These are phyloP conservation scores for Copromyces sp. DNA, from an alignment of 495 filamentous ascomycete species.

Conservation along the genomic window DNA sequence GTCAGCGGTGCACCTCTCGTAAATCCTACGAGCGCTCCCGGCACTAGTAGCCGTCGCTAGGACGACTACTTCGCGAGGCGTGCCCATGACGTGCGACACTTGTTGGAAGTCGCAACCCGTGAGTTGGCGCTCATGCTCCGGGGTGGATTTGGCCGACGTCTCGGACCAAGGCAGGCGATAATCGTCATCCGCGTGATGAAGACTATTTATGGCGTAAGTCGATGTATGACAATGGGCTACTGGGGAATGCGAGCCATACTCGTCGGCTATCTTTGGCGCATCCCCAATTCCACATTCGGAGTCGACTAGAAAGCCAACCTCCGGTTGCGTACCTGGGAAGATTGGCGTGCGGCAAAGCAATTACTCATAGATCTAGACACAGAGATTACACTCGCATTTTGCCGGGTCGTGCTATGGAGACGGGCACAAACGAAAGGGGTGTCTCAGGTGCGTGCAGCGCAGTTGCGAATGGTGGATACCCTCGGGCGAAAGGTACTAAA, in stretches of 20 bases:
- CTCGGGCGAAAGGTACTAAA: neutral
- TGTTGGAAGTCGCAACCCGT: neutral
- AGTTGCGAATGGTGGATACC: neutral
- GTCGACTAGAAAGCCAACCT: neutral
- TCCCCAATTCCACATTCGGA: neutral
- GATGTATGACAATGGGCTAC: neutral
- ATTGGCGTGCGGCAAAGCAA: neutral
- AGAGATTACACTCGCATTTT: neutral
- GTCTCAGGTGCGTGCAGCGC: neutral
- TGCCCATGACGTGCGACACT: neutral
- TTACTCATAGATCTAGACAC: neutral
- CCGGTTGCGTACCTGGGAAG: neutral
- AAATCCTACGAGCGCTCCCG: slow-evolving; percentile 1
- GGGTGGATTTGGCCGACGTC: neutral
- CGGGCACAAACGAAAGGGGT: neutral
- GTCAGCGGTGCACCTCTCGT: neutral
- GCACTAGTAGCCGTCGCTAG: slow-evolving; percentile 16
- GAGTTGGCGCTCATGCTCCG: neutral
- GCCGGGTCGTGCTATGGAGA: neutral
- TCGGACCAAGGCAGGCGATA: neutral
- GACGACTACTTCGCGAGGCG: neutral
- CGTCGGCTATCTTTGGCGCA: neutral
- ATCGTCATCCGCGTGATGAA: neutral
- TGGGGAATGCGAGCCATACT: neutral
- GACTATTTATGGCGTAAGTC: neutral